Evolutionary conservation across 257 asterid species (phyloP).

Genomic region (Jasminum sambac): DNA sequence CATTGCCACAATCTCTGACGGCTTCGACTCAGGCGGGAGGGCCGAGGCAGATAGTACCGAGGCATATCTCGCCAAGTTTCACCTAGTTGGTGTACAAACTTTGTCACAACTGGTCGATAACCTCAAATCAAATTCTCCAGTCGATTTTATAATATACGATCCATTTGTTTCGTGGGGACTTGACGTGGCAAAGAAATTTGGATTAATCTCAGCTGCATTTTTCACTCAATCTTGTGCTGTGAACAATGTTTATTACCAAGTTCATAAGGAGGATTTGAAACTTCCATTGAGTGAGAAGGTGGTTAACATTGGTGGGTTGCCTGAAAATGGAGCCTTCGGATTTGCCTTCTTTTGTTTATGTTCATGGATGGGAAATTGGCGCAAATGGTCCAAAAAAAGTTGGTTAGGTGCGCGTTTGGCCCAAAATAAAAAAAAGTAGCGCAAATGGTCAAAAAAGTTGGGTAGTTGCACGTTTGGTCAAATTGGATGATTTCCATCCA

Average conservation of each 20-base stretch:
- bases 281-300: slow-evolving; percentile 19
- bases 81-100: background rate
- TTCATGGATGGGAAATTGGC: too few relatives aligned
- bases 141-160: slow-evolving; percentile 30
- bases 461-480: too few relatives aligned
- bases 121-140: slow-evolving; percentile 14
- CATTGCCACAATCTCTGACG: background rate
- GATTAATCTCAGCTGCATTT: slow-evolving; percentile 21
- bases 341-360: slow-evolving; percentile 35
- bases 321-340: slow-evolving; percentile 30
- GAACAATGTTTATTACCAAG: slow-evolving; percentile 16
- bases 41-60: background rate
- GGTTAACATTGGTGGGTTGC: slow-evolving; percentile 23
- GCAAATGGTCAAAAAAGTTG: too few relatives aligned
- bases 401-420: slow-evolving; percentile 33
- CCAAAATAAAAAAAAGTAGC: too few relatives aligned
- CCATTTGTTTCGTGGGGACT: slow-evolving; percentile 28
- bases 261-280: slow-evolving; percentile 1
- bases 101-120: slow-evolving; percentile 18
- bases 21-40: background rate
- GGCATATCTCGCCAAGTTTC: background rate
- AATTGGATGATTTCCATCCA: too few relatives aligned
- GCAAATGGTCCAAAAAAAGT: too few relatives aligned
- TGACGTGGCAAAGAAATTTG: slow-evolving; percentile 21
- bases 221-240: slow-evolving; percentile 28